Evolutionary conservation across 1,284 basidiomycete species (phyloP).

Genomic region (Boletus sp.): DNA sequence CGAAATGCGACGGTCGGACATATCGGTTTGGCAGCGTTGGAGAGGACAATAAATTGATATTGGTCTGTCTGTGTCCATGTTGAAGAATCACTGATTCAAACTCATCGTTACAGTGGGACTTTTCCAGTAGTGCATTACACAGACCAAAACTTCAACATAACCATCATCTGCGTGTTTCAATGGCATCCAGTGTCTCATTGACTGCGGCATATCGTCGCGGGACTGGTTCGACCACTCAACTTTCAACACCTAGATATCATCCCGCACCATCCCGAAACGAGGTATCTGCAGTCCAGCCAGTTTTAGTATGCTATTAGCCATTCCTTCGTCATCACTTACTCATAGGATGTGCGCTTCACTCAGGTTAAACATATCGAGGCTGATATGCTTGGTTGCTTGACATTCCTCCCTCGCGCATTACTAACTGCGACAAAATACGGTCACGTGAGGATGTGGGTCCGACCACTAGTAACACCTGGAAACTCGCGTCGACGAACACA

Average conservation of each 20-base stretch:
- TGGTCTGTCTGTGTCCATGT: constrained; percentile 46
- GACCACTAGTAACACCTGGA: constrained; percentile 55
- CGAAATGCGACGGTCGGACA: constrained; percentile 79
- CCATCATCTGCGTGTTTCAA: constrained; percentile 67
- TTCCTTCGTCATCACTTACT: constrained; percentile 5
- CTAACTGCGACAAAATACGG: constrained; percentile 72
- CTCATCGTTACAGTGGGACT: constrained; percentile 72
- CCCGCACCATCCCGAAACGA: constrained; percentile 86
- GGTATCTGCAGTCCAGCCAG: constrained; percentile 87
- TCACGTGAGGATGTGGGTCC: constrained; percentile 77
- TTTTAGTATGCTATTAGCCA: constrained; percentile 57
- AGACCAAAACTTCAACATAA: constrained; percentile 63
- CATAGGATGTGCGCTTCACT: not conserved
- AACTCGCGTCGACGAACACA: constrained; percentile 29
- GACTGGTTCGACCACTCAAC: constrained; percentile 49
- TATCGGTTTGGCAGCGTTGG: constrained; percentile 92
- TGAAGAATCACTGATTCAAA: not conserved
- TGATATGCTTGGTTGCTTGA: constrained; percentile 67
- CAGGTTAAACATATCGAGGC: constrained; percentile 78
- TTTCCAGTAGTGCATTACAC: constrained; percentile 75
- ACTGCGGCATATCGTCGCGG: constrained; percentile 51
- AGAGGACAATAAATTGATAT: constrained; percentile 88
- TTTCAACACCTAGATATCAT: constrained; percentile 65
- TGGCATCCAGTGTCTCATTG: constrained; percentile 71
- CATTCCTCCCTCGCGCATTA: constrained; percentile 72